A percentile compares a stretch with the other conserved stretches of the same genome.
These are phyloP conservation scores for Tricholoma terreum DNA, from an alignment of 768 basidiomycete genomes.

Conservation along the genomic window DNA sequence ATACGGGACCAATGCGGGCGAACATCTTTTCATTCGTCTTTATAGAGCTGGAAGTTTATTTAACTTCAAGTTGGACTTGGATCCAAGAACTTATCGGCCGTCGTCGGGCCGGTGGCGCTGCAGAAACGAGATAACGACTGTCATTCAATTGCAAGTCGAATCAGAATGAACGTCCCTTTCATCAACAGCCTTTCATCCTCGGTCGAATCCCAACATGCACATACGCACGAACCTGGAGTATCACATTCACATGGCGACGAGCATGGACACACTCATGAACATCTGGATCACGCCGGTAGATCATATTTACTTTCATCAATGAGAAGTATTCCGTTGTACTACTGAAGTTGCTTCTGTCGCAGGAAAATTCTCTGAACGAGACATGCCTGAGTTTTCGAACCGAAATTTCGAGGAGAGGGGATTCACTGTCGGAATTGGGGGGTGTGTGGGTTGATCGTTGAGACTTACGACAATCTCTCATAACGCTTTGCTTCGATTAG, in stretches of 20 bases:
- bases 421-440: slow-evolving; percentile 97
- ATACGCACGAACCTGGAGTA: slow-evolving; percentile 50
- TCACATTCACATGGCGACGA: slow-evolving; percentile 74
- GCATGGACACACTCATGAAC: slow-evolving; percentile 95
- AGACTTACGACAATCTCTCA: not conserved
- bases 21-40: slow-evolving; percentile 35
- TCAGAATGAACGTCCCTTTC: slow-evolving; percentile 66
- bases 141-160: too few relatives aligned
- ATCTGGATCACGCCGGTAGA: slow-evolving; percentile 83
- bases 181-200: slow-evolving; percentile 58
- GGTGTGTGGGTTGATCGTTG: slow-evolving; percentile 46
- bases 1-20: slow-evolving; percentile 44
- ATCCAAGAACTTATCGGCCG: too few relatives aligned
- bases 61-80: too few relatives aligned
- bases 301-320: not conserved
- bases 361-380: slow-evolving; percentile 93
- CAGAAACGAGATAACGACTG: too few relatives aligned
- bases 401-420: slow-evolving; percentile 91
- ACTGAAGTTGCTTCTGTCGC: slow-evolving; percentile 1
- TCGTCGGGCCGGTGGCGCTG: too few relatives aligned
- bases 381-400: slow-evolving; percentile 81
- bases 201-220: slow-evolving; percentile 32
- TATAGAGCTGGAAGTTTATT: not conserved
- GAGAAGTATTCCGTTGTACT: not conserved
- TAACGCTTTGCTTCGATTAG: slow-evolving; percentile 36